A percentile compares a stretch with the other conserved stretches of the same genome.
phyloP scores from a whole-genome alignment of 257 asterid species.

The Fraxinus pennsylvanica region DNA sequence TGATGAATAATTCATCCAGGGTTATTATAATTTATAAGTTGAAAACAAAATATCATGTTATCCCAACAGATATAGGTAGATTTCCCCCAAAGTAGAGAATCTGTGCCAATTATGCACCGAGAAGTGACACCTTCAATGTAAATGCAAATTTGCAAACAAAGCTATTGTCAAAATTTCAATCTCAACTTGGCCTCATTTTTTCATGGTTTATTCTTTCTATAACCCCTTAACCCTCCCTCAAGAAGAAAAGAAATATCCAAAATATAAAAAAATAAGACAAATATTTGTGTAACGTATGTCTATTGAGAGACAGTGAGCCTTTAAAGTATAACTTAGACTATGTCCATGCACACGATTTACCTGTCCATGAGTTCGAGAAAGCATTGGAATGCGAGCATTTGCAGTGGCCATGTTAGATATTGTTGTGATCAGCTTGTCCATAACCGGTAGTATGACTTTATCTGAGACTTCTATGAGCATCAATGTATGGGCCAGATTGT shows the following conservation, averaged over 20 bases:
- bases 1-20: constrained; percentile 11
- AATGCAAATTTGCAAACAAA: neutral
- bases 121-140: neutral
- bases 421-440: constrained; percentile 43
- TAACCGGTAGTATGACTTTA: constrained; percentile 36
- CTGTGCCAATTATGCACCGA: neutral
- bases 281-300: neutral
- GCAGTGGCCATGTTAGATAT: constrained; percentile 39
- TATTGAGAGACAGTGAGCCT: neutral
- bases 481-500: constrained; percentile 54
- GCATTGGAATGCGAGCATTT: constrained; percentile 47
- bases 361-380: constrained; percentile 62
- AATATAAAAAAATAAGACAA: neutral
- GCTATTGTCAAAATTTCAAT: neutral
- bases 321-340: neutral
- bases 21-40: neutral
- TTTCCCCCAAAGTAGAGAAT: neutral
- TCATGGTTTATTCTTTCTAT: neutral
- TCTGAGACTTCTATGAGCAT: constrained; percentile 46
- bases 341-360: constrained; percentile 12
- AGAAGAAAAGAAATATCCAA: neutral
- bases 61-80: neutral
- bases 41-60: neutral
- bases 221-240: neutral
- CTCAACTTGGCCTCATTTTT: neutral